A percentile compares a stretch with the other conserved stretches of the same genome.
phyloP scores from a whole-genome alignment of 768 basidiomycete species.

The Rhodosporidiobolus odoratus region DNA sequence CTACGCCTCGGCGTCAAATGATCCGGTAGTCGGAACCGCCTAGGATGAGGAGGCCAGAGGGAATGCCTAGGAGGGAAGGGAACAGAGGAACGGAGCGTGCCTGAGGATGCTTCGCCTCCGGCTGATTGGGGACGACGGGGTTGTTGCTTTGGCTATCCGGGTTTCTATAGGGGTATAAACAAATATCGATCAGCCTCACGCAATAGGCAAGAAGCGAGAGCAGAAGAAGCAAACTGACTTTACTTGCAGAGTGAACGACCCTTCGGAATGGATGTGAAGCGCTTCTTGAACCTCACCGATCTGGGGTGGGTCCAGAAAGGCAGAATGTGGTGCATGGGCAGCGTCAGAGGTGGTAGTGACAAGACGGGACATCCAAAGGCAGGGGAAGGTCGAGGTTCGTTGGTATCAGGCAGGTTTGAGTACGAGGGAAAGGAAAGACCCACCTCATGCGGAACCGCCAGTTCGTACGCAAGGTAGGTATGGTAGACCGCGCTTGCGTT shows the following conservation, averaged over 20 bases:
- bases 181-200: too few relatives aligned
- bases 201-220: conserved; percentile 41
- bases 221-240: conserved; percentile 51
- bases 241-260: conserved; percentile 58
- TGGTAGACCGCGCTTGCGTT: conserved; percentile 47
- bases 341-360: neutral
- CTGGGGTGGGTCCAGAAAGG: conserved; percentile 42
- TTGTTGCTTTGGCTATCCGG: conserved; percentile 34
- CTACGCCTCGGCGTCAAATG: neutral
- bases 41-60: neutral
- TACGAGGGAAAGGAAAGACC: conserved; percentile 44
- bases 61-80: neutral
- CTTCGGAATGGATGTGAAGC: conserved; percentile 55
- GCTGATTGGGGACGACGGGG: conserved; percentile 45
- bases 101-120: conserved; percentile 21
- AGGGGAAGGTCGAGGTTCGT: neutral
- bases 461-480: conserved; percentile 50
- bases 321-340: too few relatives aligned
- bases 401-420: neutral
- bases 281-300: conserved; percentile 56
- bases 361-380: neutral
- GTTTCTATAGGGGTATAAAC: neutral
- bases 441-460: conserved; percentile 49
- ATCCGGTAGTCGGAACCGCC: too few relatives aligned
- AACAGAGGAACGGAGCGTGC: neutral